Conservation (phyloP, 2,329 filamentous ascomycete species). For the Trichoderma citrinoviride region DNA sequence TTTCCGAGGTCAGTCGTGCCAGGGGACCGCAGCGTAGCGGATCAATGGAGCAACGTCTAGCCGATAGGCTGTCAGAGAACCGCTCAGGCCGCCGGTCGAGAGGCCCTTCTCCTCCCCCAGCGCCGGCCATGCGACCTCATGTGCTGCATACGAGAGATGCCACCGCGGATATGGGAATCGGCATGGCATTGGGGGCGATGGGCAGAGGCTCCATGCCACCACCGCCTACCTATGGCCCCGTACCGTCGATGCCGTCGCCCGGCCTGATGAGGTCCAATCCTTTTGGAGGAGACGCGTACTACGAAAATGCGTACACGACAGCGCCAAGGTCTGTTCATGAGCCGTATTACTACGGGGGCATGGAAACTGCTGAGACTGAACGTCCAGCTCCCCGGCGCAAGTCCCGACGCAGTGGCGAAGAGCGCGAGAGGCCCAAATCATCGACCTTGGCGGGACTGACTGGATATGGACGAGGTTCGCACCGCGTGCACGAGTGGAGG, state of each 20-base stretch:
- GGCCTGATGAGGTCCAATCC: constrained; percentile 32
- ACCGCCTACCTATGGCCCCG: constrained; percentile 33
- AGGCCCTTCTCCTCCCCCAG: constrained; percentile 4
- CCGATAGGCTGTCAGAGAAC: constrained; percentile 49
- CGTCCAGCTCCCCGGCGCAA: constrained; percentile 30
- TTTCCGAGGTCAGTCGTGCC: constrained; percentile 43
- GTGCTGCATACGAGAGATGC: constrained; percentile 14
- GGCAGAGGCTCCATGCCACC: constrained; percentile 22
- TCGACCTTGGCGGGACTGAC: constrained; percentile 50
- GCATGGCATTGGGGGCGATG: constrained; percentile 19
- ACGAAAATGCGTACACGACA: constrained; percentile 33
- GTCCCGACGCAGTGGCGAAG: constrained; percentile 29
- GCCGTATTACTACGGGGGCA: constrained; percentile 15
- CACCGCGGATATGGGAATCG: constrained; percentile 16
- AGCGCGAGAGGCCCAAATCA: constrained; percentile 34
- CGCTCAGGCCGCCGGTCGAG: constrained; percentile 31
- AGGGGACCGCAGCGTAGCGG: constrained; percentile 41
- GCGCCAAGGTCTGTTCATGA: constrained; percentile 30
- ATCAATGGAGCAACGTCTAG: constrained; percentile 50
- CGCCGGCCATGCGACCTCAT: constrained; percentile 26
- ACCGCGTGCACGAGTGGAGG: constrained; percentile 50
- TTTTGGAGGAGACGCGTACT: constrained; percentile 33
- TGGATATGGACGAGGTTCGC: constrained; percentile 45
- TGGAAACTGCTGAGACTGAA: constrained; percentile 27
- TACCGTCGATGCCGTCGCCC: constrained; percentile 34